Evolutionary conservation across 2,329 filamentous ascomycete species (phyloP), one percentile per base, ranked within the genome.

Genomic region (Exophiala sp.): DNA sequence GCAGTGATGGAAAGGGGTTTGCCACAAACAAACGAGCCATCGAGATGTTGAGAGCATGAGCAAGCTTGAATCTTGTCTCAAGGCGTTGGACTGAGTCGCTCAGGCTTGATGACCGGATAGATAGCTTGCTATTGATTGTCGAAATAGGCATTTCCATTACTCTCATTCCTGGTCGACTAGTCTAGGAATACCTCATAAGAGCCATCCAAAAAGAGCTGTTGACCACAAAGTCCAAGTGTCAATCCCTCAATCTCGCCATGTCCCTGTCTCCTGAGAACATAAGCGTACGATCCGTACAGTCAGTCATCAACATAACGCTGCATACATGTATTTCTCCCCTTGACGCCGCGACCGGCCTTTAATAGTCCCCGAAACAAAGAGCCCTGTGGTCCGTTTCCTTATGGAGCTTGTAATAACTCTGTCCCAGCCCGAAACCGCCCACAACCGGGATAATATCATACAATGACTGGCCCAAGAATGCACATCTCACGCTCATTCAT

Each of bases 401-500:
- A 27, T 10, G n/a, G 29, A 27, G 7, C 11, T n/a, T 32, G 29
- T 32, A n/a, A 32, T 10, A 5, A 6, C 10, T 27, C 24, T 10
- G 6, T 27, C 24, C 24, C 24, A 27, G 24, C 6, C 6, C 24
- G 10, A 27, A n/a, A n/a, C n/a, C n/a, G 24, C 24, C 24, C 24
- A 27, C 24, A 27, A 27, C n/a, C n/a, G 10, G 10, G 6, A 27
- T 27, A 43, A 24, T 23, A 24, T 34, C 21, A 22, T 21, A 34
- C n/a, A 16, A 21, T 24, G 30, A 18, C 24, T 35, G 9, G 10
- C 8, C 21, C 16, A 24, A 32, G 23, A 22, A n/a, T n/a, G n/a
- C n/a, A n/a, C 8, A 19, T 19, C 2, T 2, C 16, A 37, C n/a
- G 19, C 39, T 60, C 55, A 58, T 29, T 53, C 46, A 14, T 95